Conservation (phyloP, 2,329 filamentous ascomycete genomes). For the Paraphoma chrysanthemicola region DNA sequence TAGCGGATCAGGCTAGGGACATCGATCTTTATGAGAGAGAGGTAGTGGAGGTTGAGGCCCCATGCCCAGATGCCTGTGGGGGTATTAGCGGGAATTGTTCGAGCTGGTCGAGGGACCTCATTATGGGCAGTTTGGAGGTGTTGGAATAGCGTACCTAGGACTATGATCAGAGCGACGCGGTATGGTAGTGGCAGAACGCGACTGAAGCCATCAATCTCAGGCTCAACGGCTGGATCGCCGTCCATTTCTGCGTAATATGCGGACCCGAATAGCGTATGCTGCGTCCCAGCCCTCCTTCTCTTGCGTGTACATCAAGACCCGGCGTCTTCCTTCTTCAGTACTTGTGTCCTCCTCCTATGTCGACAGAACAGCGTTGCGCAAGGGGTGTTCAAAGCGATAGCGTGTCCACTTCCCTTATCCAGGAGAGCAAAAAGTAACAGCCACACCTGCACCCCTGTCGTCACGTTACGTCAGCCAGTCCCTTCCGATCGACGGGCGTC, state of each 20-base stretch:
- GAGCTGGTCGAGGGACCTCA: neutral
- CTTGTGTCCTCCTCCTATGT: constrained; percentile 6
- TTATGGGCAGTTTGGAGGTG: neutral
- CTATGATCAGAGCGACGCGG: constrained; percentile 83
- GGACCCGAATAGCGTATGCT: constrained; percentile 23
- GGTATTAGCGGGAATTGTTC: neutral
- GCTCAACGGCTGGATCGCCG: constrained; percentile 74
- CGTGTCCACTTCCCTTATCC: constrained; percentile 40
- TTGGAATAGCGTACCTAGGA: constrained; percentile 70
- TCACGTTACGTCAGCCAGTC: constrained; percentile 19
- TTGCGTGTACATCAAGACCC: constrained; percentile 21
- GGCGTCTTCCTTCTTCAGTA: constrained; percentile 6
- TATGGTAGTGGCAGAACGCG: constrained; percentile 87
- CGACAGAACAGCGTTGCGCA: constrained; percentile 7
- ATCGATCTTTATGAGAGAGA: constrained; percentile 81
- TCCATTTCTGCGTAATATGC: constrained; percentile 62
- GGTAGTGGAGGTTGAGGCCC: constrained; percentile 89
- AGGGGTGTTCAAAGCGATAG: constrained; percentile 26
- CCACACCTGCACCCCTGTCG: constrained; percentile 11
- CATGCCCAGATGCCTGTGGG: constrained; percentile 87
- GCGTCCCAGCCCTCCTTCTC: constrained; percentile 27
- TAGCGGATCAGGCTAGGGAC: constrained; percentile 88
- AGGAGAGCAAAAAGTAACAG: constrained; percentile 21
- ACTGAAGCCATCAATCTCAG: constrained; percentile 81
- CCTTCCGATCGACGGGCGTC: constrained; percentile 1